Conservation (phyloP, 1,139 yeast genomes). For the Scheffersomyces illinoinensis region DNA sequence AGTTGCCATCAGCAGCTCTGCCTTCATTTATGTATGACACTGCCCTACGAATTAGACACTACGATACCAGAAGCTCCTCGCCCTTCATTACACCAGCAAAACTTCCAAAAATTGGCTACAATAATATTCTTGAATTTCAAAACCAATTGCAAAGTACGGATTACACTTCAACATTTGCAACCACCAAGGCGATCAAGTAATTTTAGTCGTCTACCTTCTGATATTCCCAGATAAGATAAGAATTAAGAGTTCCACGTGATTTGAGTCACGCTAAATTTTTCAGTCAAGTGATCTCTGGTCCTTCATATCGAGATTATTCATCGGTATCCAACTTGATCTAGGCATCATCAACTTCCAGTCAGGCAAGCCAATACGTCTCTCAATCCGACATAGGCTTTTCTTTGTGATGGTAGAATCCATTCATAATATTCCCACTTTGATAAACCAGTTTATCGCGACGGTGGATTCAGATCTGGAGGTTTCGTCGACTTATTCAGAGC, state of each 20-base stretch:
- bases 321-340: neutral
- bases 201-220: neutral
- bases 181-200: neutral
- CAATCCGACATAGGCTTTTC: neutral
- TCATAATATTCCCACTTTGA: conserved; percentile 23
- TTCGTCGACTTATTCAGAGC: conserved; percentile 28
- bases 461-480: conserved; percentile 34
- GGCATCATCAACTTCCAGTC: neutral
- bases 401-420: conserved; percentile 3
- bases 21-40: neutral
- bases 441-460: conserved; percentile 44
- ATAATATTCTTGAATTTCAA: neutral
- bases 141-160: neutral
- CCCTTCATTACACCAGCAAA: neutral
- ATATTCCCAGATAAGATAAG: neutral
- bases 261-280: neutral
- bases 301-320: neutral
- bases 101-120: neutral
- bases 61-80: neutral
- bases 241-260: neutral
- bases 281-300: neutral
- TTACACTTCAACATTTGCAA: neutral
- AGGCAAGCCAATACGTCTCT: neutral
- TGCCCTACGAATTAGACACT: neutral
- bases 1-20: neutral